Base-by-base conservation (phyloP, 345 rosid species). In the Cardamine chenopodiifolia region DNA sequence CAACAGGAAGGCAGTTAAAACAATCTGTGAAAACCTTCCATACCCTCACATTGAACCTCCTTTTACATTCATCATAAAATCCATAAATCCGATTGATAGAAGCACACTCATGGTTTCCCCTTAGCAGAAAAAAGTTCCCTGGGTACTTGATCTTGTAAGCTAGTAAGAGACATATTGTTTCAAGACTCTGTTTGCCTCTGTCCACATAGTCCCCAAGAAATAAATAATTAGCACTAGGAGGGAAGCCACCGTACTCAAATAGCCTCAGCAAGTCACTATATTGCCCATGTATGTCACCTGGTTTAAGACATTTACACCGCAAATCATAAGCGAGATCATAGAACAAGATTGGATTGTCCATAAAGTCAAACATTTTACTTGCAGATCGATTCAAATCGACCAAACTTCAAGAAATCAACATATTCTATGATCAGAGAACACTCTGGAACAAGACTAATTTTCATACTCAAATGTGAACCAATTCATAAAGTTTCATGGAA, bases 71-170 rank as follows among this genome's bases (percentile, higher is more conserved):
- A 68, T 93, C 97, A 50, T 90, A 93, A 81, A 93, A 93, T 8
- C 98, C 98, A 73, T 93, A 93, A 53, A 93, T 93, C 72, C 97
- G 77, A 62, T 93, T 93, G 66, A 93, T 93, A 17, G 98, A 90
- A 70, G 98, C 97, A 71, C 97, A 92, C 37, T 92, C 98, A 68
- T 92, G 98, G 70, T 92, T 92, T 74, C 98, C 98, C 76, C 98
- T 86, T 6, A 92, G 79, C 54, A 92, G 91, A 63, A 92, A 92
- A 78, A 92, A 92, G 84, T 91, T 93, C 66, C 89, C 98, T 4
- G 97, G 96, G 77, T 89, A 90, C 49, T 93, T 93, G 65, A 93
- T 89, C 82, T 93, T 93, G 73, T 87, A 93, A 34, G 98, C 93
- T 69, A 93, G 92, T 66, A 93, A 79, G 64, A 93, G 96, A 81